Evolutionary conservation across 2,329 filamentous ascomycete genomes (phyloP).

Genomic region (Arthrobotrys conoides): DNA sequence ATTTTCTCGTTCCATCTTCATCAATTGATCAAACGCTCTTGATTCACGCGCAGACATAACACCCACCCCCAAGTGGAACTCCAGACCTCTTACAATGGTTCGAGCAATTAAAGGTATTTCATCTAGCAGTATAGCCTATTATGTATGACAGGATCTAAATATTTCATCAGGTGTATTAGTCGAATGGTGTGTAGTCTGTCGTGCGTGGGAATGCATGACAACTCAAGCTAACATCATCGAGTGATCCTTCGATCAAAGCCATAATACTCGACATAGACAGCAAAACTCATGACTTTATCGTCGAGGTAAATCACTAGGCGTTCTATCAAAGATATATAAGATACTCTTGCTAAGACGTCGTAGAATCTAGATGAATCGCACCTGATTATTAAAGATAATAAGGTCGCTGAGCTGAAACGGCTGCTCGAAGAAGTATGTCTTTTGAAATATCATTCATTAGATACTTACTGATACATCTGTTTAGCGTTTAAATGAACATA

Average conservation of each 20-base stretch:
- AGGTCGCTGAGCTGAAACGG: slow-evolving; percentile 63
- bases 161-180: slow-evolving; percentile 62
- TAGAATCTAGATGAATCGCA: slow-evolving; percentile 64
- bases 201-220: neutral
- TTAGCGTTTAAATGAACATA: slow-evolving; percentile 58
- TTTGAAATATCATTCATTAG: neutral
- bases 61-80: neutral
- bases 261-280: slow-evolving; percentile 64
- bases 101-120: slow-evolving; percentile 63
- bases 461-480: neutral
- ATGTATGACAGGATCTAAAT: slow-evolving; percentile 23
- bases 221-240: slow-evolving; percentile 9
- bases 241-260: slow-evolving; percentile 65
- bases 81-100: slow-evolving; percentile 43
- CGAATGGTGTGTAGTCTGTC: slow-evolving; percentile 61
- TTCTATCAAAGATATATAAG: neutral
- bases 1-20: slow-evolving; percentile 16
- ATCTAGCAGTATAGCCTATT: neutral
- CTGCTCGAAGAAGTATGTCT: slow-evolving; percentile 62
- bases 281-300: slow-evolving; percentile 63
- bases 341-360: slow-evolving; percentile 1
- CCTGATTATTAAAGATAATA: slow-evolving; percentile 64
- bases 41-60: neutral
- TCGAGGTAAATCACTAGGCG: slow-evolving; percentile 51
- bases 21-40: slow-evolving; percentile 3